Base-by-base conservation (phyloP, 2,329 filamentous ascomycete species). In the Ophiostoma pallidulum region DNA sequence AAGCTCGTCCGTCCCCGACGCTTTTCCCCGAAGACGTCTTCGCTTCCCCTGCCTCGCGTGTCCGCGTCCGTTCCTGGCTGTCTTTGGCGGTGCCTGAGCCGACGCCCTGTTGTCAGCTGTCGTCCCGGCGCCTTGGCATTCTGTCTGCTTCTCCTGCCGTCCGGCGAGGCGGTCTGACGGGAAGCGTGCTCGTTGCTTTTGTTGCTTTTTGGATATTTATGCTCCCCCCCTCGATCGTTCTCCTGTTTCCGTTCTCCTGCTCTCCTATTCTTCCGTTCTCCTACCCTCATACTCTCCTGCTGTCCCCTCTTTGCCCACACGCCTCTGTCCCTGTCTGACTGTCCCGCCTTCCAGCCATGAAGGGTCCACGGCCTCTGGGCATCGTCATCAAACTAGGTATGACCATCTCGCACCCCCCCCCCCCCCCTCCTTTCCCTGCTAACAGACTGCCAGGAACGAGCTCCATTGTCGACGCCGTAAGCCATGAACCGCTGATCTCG, bases 381-480 rank as follows among this genome's bases (percentile, higher is more conserved):
- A 78, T 92, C 54, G 86, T 94, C 58, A 91, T 94, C 60, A 94
- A 94, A 71, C 77, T 94, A 54, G 87, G 87, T 92, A 75, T 64
- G 75, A 26, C 7, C 9, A 32, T 5, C n/a, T 10, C 24, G 24
- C 18, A n/a, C 16, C 1, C 4, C 5, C 26, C 8, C 4, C 29
- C 26, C 16, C 28, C 8, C 5, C 9, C 14, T n/a, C 9, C 18
- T 12, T 3, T 8, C 6, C 3, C 14, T 16, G n/a, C 49, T 53
- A 7, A 47, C 41, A 32, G 32, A 6, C 46, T 3, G 50, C 51
- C 57, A 98, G 92, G 92, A 59, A 97, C 92, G 40, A 96, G 89
- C 66, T 97, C 92, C n/a, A 97, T 98, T 57, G 90, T 98, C 55
- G 88, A 97, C 67, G 92, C 98, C 64, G 85, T 82, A 62, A 94